A percentile compares a stretch with the other conserved stretches of the same genome.
These are phyloP conservation scores for Thalassiosira livingstoniorum DNA, from an alignment of 352 stramenopile genomes.

Conservation along the genomic window DNA sequence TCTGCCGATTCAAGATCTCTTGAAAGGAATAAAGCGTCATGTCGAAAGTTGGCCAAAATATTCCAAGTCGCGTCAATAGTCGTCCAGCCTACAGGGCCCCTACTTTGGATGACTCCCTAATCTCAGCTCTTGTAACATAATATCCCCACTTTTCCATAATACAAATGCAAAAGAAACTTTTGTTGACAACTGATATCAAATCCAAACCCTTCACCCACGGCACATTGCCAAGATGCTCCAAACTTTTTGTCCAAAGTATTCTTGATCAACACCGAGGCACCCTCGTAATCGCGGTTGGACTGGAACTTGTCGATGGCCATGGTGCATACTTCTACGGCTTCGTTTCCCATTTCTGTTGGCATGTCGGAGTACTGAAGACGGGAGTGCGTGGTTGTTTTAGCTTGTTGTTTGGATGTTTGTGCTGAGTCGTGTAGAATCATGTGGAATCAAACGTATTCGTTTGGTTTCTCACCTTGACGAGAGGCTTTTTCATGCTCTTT, in stretches of 20 bases:
- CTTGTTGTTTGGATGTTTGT: background rate
- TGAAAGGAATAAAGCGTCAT: no score
- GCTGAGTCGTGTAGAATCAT: background rate
- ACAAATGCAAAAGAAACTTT: conserved; percentile 95
- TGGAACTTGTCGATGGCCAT: conserved; percentile 96
- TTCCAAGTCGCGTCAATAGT: no score
- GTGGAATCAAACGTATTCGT: background rate
- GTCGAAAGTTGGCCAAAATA: no score
- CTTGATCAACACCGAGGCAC: conserved; percentile 89
- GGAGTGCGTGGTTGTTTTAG: background rate
- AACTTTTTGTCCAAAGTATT: conserved; percentile 98
- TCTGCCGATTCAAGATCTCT: no score
- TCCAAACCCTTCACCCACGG: conserved; percentile 95
- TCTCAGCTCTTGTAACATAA: conserved; percentile 94
- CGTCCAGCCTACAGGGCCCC: no score
- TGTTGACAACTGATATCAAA: conserved; percentile 97
- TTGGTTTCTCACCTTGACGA: conserved; percentile 59
- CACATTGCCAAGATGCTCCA: conserved; percentile 94
- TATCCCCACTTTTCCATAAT: conserved; percentile 93
- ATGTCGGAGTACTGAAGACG: conserved; percentile 81
- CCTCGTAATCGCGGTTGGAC: conserved; percentile 94
- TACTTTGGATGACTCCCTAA: no score
- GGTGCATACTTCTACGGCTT: conserved; percentile 95
- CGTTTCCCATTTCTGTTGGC: conserved; percentile 93
- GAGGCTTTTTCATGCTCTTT: conserved; percentile 64